phyloP scores from a whole-genome alignment of 2,329 filamentous ascomycete genomes.

The Chalaropsis ovoidea region DNA sequence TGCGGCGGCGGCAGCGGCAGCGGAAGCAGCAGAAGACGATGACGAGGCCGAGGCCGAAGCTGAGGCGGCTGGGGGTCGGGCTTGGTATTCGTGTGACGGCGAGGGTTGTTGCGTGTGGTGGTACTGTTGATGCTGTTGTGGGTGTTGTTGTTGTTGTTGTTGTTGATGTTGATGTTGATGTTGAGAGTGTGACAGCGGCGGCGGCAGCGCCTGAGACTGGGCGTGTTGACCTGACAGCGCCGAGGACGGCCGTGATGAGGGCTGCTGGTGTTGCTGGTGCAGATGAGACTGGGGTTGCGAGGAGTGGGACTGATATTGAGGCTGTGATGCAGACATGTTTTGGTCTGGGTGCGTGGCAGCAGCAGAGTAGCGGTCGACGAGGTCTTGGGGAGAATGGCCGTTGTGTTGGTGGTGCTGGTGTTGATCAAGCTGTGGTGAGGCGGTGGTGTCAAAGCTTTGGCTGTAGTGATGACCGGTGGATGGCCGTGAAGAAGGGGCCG shows the following conservation, averaged over 20 bases:
- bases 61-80: neutral
- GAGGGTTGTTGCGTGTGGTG: slow-evolving; percentile 36
- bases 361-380: slow-evolving; percentile 41
- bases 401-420: neutral
- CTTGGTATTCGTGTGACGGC: slow-evolving; percentile 31
- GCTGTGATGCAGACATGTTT: slow-evolving; percentile 30
- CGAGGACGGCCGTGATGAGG: slow-evolving; percentile 44
- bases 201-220: too few species aligned
- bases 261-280: neutral
- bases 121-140: slow-evolving; percentile 34
- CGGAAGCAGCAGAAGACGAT: slow-evolving; percentile 27
- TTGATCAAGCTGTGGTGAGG: slow-evolving; percentile 27
- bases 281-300: neutral
- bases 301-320: neutral
- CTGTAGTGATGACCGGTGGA: slow-evolving; percentile 36
- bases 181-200: slow-evolving; percentile 27
- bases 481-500: slow-evolving; percentile 25
- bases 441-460: slow-evolving; percentile 43
- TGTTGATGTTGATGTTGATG: slow-evolving; percentile 26
- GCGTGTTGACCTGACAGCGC: slow-evolving; percentile 37
- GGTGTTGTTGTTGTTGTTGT: slow-evolving; percentile 27
- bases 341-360: slow-evolving; percentile 35
- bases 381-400: slow-evolving; percentile 30
- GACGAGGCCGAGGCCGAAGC: neutral
- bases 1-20: slow-evolving; percentile 28